Conservation (phyloP, 805 yeast genomes). For the Millerozyma miso region DNA sequence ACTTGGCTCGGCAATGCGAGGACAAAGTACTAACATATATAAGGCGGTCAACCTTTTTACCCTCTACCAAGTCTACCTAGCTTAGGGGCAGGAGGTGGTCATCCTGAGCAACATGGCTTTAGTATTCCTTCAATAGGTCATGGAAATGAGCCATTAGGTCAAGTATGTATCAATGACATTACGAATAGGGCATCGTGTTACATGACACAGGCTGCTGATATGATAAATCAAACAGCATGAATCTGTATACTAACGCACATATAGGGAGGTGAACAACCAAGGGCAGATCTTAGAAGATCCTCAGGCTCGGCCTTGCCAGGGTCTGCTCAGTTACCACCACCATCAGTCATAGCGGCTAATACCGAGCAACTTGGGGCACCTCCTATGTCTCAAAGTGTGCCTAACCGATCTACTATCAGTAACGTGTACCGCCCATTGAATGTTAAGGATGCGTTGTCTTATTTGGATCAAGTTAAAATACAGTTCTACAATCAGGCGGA, state of each 20-base stretch:
- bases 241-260: neutral
- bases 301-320: constrained; percentile 16
- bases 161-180: constrained; percentile 17
- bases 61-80: constrained; percentile 52
- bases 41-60: constrained; percentile 43
- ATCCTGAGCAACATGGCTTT: constrained; percentile 42
- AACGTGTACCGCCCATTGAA: constrained; percentile 73
- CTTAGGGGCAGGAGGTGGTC: constrained; percentile 36
- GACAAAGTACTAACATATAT: constrained; percentile 18
- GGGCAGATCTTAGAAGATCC: constrained; percentile 21
- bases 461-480: constrained; percentile 90
- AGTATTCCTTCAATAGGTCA: constrained; percentile 46
- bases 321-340: constrained; percentile 23
- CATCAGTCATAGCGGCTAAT: constrained; percentile 21
- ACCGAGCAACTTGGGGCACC: constrained; percentile 8
- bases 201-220: too few relatives aligned
- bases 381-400: constrained; percentile 28
- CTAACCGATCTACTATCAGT: constrained; percentile 39
- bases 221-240: too few relatives aligned
- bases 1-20: neutral
- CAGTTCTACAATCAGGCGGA: constrained; percentile 92
- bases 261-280: constrained; percentile 6
- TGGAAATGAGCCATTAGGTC: constrained; percentile 21
- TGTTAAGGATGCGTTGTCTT: constrained; percentile 93
- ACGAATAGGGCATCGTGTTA: too few relatives aligned